phyloP scores from a whole-genome alignment of 768 basidiomycete genomes.

The Naematelia encephala region DNA sequence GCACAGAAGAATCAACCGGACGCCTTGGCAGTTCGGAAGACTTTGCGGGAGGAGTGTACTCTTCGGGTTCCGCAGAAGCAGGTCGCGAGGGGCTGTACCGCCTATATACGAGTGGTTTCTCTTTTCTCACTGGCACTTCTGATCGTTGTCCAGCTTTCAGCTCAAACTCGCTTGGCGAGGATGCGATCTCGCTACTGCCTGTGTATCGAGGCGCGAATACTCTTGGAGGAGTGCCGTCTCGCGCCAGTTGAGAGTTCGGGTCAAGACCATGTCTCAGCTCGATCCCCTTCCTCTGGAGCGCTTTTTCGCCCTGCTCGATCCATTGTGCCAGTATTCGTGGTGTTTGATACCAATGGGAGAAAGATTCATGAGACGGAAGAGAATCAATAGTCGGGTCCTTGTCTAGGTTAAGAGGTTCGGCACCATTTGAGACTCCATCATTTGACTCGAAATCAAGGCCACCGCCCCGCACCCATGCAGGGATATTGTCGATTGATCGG shows the following conservation, averaged over 20 bases:
- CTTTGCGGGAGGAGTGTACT: not conserved
- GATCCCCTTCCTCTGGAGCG: conserved; percentile 32
- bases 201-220: not conserved
- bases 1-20: not conserved
- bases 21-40: not conserved
- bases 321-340: conserved; percentile 19
- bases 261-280: conserved; percentile 17
- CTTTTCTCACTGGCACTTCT: not conserved
- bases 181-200: not conserved
- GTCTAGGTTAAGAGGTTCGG: not conserved
- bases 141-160: not conserved
- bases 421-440: not conserved
- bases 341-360: conserved; percentile 33
- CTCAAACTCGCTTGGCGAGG: not conserved
- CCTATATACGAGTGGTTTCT: not conserved
- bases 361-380: conserved; percentile 29
- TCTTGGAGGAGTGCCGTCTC: not conserved
- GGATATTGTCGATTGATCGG: conserved; percentile 34
- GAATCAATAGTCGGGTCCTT: conserved; percentile 11
- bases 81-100: conserved; percentile 16
- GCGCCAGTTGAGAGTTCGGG: not conserved
- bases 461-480: conserved; percentile 45
- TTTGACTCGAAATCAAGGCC: conserved; percentile 18
- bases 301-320: conserved; percentile 26
- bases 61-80: not conserved